Base-by-base conservation (phyloP, 2,329 filamentous ascomycete species). In the Neofusicoccum ribis region DNA sequence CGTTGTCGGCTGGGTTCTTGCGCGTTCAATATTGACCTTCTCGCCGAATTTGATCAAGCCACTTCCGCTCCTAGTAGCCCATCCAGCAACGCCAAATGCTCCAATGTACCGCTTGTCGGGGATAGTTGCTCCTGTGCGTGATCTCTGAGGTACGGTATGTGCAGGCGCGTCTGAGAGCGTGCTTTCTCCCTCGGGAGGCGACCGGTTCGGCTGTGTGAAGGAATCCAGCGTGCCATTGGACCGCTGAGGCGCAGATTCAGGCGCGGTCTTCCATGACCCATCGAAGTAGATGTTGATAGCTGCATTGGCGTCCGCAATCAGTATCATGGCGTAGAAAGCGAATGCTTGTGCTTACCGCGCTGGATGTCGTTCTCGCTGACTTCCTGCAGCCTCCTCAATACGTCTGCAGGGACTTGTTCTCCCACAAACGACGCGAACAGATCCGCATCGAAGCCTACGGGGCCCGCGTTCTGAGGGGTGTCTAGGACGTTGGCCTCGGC, bases 51-150 rank as follows among this genome's bases (percentile, higher is more conserved):
- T 90, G 31, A 99, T 74, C 5, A 97, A 75, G 43, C 86, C 87
- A 3, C 80, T 80, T 0, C 94, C 94, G 75, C 92, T 97, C 71
- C 89, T 88, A 3, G 94, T 98, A 5, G 92, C 89, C 95, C 95
- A 99, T 4, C 89, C 95, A 63, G 90, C 92, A 4, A 91, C 93
- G 8, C 95, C 95, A 77, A 98, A 95, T 0, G 93, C 92, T 17
- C 95, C 95, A 67, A 98, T 86, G 72, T 98, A 99, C 72, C 95
- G 81, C 69, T 82, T 83, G 1, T 78, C 71, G 0, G 88, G 88
- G 81, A 84, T 86, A 3, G 71, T 71, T 34, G 72, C 72, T 3
- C 3, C 37, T 15, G 77, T 63, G 8, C 5, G 27, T 15, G 37
- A 59, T 37, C 15, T 9, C 11, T 51, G 47, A 20, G 47, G n/a